Conservation (phyloP, 495 filamentous ascomycete species). For the Aspergillus bertholletiae region DNA sequence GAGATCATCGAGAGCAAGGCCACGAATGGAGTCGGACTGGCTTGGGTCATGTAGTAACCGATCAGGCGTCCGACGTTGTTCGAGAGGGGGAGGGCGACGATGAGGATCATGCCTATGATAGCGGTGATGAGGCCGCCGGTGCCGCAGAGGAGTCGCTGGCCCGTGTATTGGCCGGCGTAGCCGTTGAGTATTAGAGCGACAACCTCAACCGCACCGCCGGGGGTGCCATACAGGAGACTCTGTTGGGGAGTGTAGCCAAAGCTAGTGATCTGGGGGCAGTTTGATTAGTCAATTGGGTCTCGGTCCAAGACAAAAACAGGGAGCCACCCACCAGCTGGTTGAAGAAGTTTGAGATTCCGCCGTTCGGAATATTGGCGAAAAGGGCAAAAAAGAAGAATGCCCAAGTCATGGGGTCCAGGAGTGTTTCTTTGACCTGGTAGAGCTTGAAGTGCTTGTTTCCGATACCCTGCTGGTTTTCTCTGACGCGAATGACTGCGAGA, state of each 20-base stretch:
- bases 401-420: slow-evolving; percentile 60
- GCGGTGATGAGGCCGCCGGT: slow-evolving; percentile 32
- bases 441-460: slow-evolving; percentile 67
- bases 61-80: slow-evolving; percentile 58
- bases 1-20: slow-evolving; percentile 52
- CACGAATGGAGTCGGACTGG: slow-evolving; percentile 48
- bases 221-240: slow-evolving; percentile 62
- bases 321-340: slow-evolving; percentile 48
- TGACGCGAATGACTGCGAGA: slow-evolving; percentile 58
- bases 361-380: slow-evolving; percentile 62
- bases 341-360: slow-evolving; percentile 71
- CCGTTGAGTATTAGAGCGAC: slow-evolving; percentile 57
- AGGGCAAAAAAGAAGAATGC: slow-evolving; percentile 62
- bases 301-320: slow-evolving; percentile 3
- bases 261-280: slow-evolving; percentile 26
- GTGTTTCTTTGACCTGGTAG: slow-evolving; percentile 58
- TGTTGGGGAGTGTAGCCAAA: slow-evolving; percentile 54
- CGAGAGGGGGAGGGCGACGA: slow-evolving; percentile 58
- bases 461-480: slow-evolving; percentile 63
- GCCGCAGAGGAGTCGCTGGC: slow-evolving; percentile 52
- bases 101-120: slow-evolving; percentile 58
- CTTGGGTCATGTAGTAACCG: slow-evolving; percentile 63
- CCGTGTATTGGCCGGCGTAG: slow-evolving; percentile 54
- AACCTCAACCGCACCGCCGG: slow-evolving; percentile 64
- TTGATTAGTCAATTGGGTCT: background rate